Percentiles rank a stretch among this genome's conserved stretches.
These are phyloP conservation scores for Sisymbrium altissimum DNA, from an alignment of 345 rosid genomes.

Conservation along the genomic window DNA sequence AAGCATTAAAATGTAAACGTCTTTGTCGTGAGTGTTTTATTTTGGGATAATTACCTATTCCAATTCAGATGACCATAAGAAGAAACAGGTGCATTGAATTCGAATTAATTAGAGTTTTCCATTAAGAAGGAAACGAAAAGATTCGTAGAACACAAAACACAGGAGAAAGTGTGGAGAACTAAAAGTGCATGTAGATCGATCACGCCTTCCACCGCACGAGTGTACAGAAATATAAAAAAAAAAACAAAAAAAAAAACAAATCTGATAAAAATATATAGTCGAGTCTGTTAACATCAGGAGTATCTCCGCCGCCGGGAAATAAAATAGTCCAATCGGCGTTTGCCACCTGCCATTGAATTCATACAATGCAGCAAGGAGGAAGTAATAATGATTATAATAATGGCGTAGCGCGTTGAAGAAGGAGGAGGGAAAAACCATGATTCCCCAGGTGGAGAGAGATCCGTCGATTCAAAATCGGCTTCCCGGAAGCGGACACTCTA, in stretches of 20 bases:
- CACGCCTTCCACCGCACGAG: conserved; percentile 23
- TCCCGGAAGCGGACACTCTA: conserved; percentile 66
- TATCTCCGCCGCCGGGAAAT: conserved; percentile 11
- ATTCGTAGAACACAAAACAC: background rate
- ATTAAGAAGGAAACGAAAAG: background rate
- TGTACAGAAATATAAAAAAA: background rate
- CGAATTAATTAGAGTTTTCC: background rate
- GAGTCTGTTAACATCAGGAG: background rate
- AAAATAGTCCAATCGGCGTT: background rate
- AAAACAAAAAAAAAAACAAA: background rate
- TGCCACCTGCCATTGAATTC: conserved; percentile 10
- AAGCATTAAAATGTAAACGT: background rate
- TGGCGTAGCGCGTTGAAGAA: conserved; percentile 5
- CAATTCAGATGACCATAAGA: background rate
- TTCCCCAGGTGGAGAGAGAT: conserved; percentile 28
- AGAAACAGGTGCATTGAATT: background rate
- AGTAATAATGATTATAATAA: background rate
- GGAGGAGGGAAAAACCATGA: conserved; percentile 12
- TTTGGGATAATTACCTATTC: background rate
- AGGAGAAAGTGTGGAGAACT: background rate
- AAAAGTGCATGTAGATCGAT: conserved; percentile 5
- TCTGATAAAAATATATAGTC: no score
- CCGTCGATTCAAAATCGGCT: conserved; percentile 42
- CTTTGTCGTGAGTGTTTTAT: background rate
- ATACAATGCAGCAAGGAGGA: background rate